These are phyloP conservation scores for Diaporthe citriasiana DNA, from an alignment of 2,329 filamentous ascomycete species.

Conservation along the genomic window DNA sequence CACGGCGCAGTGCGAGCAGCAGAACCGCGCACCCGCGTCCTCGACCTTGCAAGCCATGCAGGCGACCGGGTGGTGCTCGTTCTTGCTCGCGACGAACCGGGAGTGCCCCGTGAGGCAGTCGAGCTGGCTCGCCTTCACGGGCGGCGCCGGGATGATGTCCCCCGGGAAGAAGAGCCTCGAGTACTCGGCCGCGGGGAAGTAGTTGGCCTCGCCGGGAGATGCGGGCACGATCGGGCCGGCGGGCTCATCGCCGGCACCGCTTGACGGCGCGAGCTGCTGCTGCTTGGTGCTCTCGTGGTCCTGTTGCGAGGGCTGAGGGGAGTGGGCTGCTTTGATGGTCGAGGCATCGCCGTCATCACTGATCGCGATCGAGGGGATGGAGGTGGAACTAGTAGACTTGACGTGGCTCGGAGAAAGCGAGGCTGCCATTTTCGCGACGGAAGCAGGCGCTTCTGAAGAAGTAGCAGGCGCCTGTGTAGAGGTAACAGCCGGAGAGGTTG, in stretches of 20 bases:
- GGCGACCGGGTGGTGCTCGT: slow-evolving; percentile 64
- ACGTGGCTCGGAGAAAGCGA: slow-evolving; percentile 2
- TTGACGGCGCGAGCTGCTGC: not conserved
- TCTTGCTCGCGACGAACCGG: slow-evolving; percentile 63
- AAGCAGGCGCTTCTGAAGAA: not conserved
- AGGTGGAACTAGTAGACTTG: slow-evolving; percentile 18
- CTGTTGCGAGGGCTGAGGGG: not conserved
- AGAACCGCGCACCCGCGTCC: slow-evolving; percentile 61
- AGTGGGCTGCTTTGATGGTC: slow-evolving; percentile 23
- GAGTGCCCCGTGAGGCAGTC: slow-evolving; percentile 64
- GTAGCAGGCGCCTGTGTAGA: not conserved
- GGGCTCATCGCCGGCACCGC: not conserved
- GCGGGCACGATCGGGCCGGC: slow-evolving; percentile 5
- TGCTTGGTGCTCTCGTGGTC: not conserved
- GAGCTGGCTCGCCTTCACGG: slow-evolving; percentile 57
- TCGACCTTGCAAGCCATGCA: slow-evolving; percentile 67
- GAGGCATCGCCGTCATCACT: slow-evolving; percentile 32
- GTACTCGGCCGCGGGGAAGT: slow-evolving; percentile 49
- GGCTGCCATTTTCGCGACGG: slow-evolving; percentile 9
- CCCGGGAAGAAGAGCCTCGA: slow-evolving; percentile 49
- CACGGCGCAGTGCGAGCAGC: slow-evolving; percentile 65
- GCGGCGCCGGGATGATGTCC: slow-evolving; percentile 57
- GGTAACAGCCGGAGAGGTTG: not conserved
- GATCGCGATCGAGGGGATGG: slow-evolving; percentile 23
- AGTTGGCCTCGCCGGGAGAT: slow-evolving; percentile 47